phyloP scores from a whole-genome alignment of 31 red algal species.

The Endocladia muricata region DNA sequence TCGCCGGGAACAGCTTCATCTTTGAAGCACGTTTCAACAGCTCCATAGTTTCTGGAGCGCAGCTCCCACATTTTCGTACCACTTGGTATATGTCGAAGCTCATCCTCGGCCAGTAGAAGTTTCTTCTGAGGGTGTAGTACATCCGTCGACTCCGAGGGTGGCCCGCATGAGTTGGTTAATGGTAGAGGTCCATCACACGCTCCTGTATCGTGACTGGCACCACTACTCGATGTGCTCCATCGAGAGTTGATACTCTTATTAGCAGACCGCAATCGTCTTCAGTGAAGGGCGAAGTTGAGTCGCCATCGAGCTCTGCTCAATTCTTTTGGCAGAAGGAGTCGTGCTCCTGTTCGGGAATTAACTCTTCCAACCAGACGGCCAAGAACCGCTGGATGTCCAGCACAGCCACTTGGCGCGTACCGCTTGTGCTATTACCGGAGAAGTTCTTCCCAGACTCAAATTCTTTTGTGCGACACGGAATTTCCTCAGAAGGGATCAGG shows the following conservation, averaged over 20 bases:
- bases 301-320: not conserved
- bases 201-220: not conserved
- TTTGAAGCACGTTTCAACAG: slow-evolving; percentile 1
- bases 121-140: slow-evolving; percentile 8
- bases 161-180: not conserved
- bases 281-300: not conserved
- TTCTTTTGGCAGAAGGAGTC: slow-evolving; percentile 1
- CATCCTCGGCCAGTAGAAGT: slow-evolving; percentile 13
- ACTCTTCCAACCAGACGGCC: not conserved
- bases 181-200: not conserved
- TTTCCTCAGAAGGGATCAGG: not conserved
- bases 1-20: slow-evolving; percentile 31
- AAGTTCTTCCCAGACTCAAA: not conserved
- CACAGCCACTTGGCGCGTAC: not conserved
- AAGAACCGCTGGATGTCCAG: not conserved
- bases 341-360: not conserved
- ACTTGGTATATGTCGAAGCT: not conserved
- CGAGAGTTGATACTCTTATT: not conserved
- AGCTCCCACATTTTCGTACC: not conserved
- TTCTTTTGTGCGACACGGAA: slow-evolving; percentile 8
- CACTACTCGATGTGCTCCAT: not conserved
- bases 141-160: not conserved
- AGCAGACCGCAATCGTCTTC: not conserved
- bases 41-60: not conserved
- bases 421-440: not conserved